These are phyloP conservation scores for Hypoxylon trugodes DNA, from an alignment of 495 filamentous ascomycete species.

Conservation along the genomic window DNA sequence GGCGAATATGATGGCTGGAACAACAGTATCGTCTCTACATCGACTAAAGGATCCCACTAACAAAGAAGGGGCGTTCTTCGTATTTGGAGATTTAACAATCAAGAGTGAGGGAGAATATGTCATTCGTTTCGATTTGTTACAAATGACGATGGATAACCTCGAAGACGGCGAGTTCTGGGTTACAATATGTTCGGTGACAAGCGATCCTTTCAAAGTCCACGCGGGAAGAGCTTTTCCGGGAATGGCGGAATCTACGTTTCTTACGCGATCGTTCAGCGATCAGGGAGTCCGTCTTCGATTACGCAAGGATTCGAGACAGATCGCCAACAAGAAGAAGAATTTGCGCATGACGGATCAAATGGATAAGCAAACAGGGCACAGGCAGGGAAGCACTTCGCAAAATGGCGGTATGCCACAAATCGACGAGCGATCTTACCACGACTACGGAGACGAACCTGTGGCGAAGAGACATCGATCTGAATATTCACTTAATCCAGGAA, in stretches of 20 bases:
- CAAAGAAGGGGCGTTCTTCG: conserved; percentile 92
- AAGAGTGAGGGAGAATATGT: conserved; percentile 81
- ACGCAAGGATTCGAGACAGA: conserved; percentile 74
- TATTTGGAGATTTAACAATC: conserved; percentile 93
- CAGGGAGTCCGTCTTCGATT: conserved; percentile 91
- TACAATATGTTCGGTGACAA: conserved; percentile 71
- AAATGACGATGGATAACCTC: conserved; percentile 64
- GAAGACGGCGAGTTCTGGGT: conserved; percentile 59
- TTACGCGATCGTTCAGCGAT: conserved; percentile 93
- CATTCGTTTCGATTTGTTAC: conserved; percentile 86
- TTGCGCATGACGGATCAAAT: conserved; percentile 37
- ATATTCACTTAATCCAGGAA: conserved; percentile 38
- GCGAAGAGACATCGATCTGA: conserved; percentile 42
- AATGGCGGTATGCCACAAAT: conserved; percentile 39
- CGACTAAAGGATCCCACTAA: conserved; percentile 92
- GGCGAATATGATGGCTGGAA: conserved; percentile 68
- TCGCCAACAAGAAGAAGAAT: conserved; percentile 56
- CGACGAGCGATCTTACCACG: conserved; percentile 41
- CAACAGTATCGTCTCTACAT: conserved; percentile 90
- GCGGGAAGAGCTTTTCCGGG: conserved; percentile 84
- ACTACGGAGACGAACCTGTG: conserved; percentile 41
- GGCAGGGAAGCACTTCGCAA: conserved; percentile 30
- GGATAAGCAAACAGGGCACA: conserved; percentile 36
- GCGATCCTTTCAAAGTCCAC: conserved; percentile 78
- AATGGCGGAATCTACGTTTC: conserved; percentile 87